Evolutionary conservation across 2,329 filamentous ascomycete genomes (phyloP).

Genomic region (Colletotrichum chlorophyti): DNA sequence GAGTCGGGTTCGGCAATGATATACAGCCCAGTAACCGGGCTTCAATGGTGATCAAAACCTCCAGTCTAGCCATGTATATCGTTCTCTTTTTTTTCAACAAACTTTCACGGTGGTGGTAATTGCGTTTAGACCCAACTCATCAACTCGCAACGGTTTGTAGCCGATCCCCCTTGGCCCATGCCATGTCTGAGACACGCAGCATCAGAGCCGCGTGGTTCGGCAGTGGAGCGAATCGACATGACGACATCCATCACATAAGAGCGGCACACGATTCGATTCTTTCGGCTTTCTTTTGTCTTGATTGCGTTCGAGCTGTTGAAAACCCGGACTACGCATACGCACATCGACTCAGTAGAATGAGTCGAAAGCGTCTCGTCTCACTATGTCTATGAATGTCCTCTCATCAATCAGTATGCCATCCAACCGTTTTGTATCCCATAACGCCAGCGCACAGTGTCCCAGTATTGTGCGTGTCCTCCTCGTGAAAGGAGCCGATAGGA

Average conservation of each 20-base stretch:
- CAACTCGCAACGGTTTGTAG: background rate
- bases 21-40: too few relatives aligned
- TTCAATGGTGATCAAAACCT: too few relatives aligned
- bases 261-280: background rate
- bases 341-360: background rate
- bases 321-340: background rate
- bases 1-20: too few relatives aligned
- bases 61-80: too few relatives aligned
- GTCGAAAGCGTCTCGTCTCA: constrained; percentile 7
- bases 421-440: constrained; percentile 19
- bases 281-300: background rate
- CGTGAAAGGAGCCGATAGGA: constrained; percentile 7
- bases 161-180: too few relatives aligned
- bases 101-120: too few relatives aligned
- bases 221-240: too few relatives aligned
- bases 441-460: constrained; percentile 20
- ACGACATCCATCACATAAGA: too few relatives aligned
- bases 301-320: background rate
- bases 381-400: constrained; percentile 1
- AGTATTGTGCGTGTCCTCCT: background rate
- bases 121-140: background rate
- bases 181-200: constrained; percentile 5
- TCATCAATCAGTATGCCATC: constrained; percentile 20
- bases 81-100: too few relatives aligned
- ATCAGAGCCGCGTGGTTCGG: too few relatives aligned